phyloP scores from a whole-genome alignment of 2,329 filamentous ascomycete genomes.

The Pseudofabraea citricarpa region DNA sequence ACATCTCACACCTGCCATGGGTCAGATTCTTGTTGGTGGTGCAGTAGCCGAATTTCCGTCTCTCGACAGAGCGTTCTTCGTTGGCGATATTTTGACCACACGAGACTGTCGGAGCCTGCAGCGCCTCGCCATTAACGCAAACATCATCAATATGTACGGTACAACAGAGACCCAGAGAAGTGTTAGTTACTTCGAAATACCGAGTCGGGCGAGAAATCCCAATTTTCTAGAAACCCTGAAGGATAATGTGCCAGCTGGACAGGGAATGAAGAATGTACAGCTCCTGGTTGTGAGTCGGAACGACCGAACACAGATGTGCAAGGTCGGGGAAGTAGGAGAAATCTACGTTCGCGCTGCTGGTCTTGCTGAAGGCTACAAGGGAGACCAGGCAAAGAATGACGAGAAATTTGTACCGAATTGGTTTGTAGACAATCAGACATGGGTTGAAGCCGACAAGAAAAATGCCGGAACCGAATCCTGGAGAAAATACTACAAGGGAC shows the following conservation, averaged over 20 bases:
- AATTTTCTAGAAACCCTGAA: conserved; percentile 58
- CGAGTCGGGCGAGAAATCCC: conserved; percentile 59
- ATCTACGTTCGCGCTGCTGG: conserved; percentile 79
- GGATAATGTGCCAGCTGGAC: conserved; percentile 77
- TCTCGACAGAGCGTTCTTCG: conserved; percentile 80
- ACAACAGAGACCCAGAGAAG: conserved; percentile 80
- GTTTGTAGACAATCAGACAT: conserved; percentile 29
- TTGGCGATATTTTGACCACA: conserved; percentile 85
- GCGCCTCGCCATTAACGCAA: conserved; percentile 66
- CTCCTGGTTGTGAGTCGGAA: conserved; percentile 75
- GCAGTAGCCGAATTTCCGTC: conserved; percentile 71
- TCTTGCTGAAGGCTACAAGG: conserved; percentile 73
- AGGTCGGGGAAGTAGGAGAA: conserved; percentile 77
- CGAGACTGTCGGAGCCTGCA: conserved; percentile 76
- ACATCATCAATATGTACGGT: conserved; percentile 83
- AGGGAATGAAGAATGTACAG: conserved; percentile 86
- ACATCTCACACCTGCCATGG: conserved; percentile 94
- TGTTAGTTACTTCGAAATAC: conserved; percentile 79
- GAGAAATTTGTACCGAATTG: conserved; percentile 28
- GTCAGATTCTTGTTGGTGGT: conserved; percentile 86
- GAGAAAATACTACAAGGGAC: conserved; percentile 73
- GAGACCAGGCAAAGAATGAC: conserved; percentile 24
- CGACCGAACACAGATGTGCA: conserved; percentile 62
- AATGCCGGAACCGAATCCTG: conserved; percentile 61
- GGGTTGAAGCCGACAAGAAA: conserved; percentile 41